phyloP scores from a whole-genome alignment of 2,329 filamentous ascomycete genomes.

The Calonectria naviculata region DNA sequence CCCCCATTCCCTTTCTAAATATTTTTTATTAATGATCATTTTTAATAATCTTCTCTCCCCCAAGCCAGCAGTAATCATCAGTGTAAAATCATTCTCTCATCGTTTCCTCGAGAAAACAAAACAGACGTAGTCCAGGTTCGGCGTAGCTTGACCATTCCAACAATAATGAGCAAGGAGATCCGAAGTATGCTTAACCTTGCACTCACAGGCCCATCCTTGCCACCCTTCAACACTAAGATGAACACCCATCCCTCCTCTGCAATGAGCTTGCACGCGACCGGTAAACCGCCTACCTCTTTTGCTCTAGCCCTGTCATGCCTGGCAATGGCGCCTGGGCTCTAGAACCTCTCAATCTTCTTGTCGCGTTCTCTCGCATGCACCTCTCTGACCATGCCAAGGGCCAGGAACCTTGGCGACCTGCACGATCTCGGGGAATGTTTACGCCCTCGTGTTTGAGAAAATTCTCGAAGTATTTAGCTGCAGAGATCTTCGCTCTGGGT shows the following conservation, averaged over 20 bases:
- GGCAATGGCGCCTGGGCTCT: background rate
- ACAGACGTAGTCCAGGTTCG: background rate
- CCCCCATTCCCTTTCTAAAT: too few species aligned
- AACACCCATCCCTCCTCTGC: background rate
- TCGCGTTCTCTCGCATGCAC: background rate
- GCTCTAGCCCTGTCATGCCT: background rate
- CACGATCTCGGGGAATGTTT: background rate
- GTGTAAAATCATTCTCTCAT: too few species aligned
- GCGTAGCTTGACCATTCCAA: too few species aligned
- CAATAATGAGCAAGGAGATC: background rate
- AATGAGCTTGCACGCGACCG: background rate
- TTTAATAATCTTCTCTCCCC: background rate
- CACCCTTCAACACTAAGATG: background rate
- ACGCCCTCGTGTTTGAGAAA: background rate
- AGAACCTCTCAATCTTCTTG: background rate
- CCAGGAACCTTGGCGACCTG: background rate
- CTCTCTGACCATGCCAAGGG: background rate
- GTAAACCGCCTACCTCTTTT: background rate
- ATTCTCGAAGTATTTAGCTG: background rate
- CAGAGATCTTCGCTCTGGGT: background rate
- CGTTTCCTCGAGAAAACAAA: background rate
- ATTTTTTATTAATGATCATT: too few species aligned
- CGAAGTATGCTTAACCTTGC: conserved; percentile 1
- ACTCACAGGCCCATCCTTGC: background rate
- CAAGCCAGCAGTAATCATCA: background rate